phyloP scores from a whole-genome alignment of 495 filamentous ascomycete genomes.

The Hypoxylon fuscum region DNA sequence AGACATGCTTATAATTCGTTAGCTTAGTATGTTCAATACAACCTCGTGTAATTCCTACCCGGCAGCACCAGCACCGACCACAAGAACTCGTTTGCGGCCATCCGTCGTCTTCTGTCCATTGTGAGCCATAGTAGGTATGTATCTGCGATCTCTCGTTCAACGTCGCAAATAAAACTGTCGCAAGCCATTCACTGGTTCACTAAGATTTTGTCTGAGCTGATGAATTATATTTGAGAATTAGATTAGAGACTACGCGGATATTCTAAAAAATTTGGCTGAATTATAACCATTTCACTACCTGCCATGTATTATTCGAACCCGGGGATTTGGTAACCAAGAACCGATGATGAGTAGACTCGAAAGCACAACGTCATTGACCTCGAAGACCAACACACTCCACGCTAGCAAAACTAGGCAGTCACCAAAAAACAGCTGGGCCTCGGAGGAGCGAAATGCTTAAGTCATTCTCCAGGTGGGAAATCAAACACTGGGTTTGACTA shows the following conservation, averaged over 20 bases:
- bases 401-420: slow-evolving; percentile 2
- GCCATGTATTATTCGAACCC: too few species aligned
- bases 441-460: too few species aligned
- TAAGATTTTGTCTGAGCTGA: background rate
- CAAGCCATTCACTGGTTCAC: slow-evolving; percentile 5
- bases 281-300: too few species aligned
- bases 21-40: background rate
- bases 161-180: slow-evolving; percentile 17
- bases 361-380: slow-evolving; percentile 29
- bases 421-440: background rate
- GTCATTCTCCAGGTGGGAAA: too few species aligned
- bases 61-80: slow-evolving; percentile 72
- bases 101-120: slow-evolving; percentile 16
- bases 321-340: too few species aligned
- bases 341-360: slow-evolving; percentile 31
- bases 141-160: slow-evolving; percentile 15
- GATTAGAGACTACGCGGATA: background rate
- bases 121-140: slow-evolving; percentile 30
- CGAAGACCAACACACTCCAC: background rate
- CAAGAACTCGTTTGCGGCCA: slow-evolving; percentile 60
- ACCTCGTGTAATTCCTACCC: slow-evolving; percentile 44
- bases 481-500: too few species aligned
- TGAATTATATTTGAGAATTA: too few species aligned
- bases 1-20: slow-evolving; percentile 59
- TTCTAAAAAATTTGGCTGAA: background rate